Evolutionary conservation across 2,329 filamentous ascomycete genomes (phyloP).

Genomic region (Xylaria multiplex): DNA sequence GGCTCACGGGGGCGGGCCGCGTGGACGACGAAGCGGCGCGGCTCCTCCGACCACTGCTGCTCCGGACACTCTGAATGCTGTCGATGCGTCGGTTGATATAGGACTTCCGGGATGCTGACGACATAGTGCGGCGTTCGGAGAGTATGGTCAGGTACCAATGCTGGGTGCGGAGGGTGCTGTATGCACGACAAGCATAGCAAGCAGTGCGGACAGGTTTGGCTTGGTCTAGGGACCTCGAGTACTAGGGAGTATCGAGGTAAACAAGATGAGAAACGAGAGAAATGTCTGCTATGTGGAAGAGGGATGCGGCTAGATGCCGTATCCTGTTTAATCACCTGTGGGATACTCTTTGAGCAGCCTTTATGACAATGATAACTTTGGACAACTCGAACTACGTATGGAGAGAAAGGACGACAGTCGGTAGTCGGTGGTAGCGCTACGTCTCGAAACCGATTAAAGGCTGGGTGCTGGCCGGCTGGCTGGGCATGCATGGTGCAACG

Average conservation of each 20-base stretch:
- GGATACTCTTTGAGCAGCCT: conserved; percentile 1
- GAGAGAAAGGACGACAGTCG: not conserved
- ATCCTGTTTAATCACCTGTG: not conserved
- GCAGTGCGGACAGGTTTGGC: conserved; percentile 7
- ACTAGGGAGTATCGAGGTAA: not conserved
- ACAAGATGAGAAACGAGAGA: conserved; percentile 3
- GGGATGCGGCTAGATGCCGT: not conserved
- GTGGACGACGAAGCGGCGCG: conserved; percentile 53
- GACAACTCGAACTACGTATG: too few species aligned
- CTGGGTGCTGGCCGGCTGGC: not conserved
- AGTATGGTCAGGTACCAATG: conserved; percentile 30
- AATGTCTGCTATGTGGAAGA: conserved; percentile 9
- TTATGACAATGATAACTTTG: conserved; percentile 7
- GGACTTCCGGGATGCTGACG: conserved; percentile 37
- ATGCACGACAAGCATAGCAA: conserved; percentile 37
- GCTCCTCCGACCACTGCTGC: conserved; percentile 52
- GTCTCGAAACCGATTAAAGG: conserved; percentile 4
- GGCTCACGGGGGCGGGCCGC: conserved; percentile 61
- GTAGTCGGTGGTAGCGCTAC: conserved; percentile 3
- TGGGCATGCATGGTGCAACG: not conserved
- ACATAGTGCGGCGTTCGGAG: conserved; percentile 33
- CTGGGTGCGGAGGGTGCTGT: conserved; percentile 29
- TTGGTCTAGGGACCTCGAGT: conserved; percentile 2
- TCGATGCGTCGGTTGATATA: conserved; percentile 58
- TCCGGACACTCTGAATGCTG: conserved; percentile 61